Percentiles rank a stretch among this genome's conserved stretches.
These are phyloP conservation scores for Aspergillus pseudoglaucus DNA, from an alignment of 2,329 filamentous ascomycete species.

Conservation along the genomic window DNA sequence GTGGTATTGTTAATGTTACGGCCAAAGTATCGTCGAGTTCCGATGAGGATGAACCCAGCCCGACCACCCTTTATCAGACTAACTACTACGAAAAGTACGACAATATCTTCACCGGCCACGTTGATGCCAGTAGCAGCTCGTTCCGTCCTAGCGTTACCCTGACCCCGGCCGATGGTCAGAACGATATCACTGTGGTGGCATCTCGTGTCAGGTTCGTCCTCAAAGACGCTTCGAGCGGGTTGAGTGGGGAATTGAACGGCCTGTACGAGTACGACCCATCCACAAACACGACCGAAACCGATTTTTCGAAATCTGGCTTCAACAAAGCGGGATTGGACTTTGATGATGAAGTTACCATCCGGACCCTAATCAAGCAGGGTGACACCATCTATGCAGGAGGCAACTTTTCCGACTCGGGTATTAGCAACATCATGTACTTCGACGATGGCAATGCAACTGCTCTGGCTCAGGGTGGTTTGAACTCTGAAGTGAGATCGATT, in stretches of 20 bases:
- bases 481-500: slow-evolving; percentile 69
- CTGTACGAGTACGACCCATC: slow-evolving; percentile 81
- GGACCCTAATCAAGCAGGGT: slow-evolving; percentile 58
- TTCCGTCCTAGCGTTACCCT: slow-evolving; percentile 81
- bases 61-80: slow-evolving; percentile 70
- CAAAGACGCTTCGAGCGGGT: slow-evolving; percentile 54
- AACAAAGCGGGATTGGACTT: slow-evolving; percentile 70
- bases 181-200: slow-evolving; percentile 73
- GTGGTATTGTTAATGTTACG: slow-evolving; percentile 78
- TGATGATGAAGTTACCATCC: slow-evolving; percentile 59
- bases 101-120: slow-evolving; percentile 75
- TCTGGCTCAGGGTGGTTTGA: slow-evolving; percentile 65
- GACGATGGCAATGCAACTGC: slow-evolving; percentile 56
- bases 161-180: slow-evolving; percentile 56
- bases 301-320: slow-evolving; percentile 67
- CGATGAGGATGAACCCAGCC: slow-evolving; percentile 45
- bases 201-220: slow-evolving; percentile 72
- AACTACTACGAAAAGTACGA: slow-evolving; percentile 98
- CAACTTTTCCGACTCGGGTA: slow-evolving; percentile 65
- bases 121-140: slow-evolving; percentile 65
- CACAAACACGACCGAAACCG: slow-evolving; percentile 47
- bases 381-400: slow-evolving; percentile 71
- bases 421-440: slow-evolving; percentile 72
- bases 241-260: slow-evolving; percentile 73
- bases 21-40: slow-evolving; percentile 55